Evolutionary conservation across 176 grass and related monocot species (phyloP).

Genomic region (Puccinellia tenuiflora): DNA sequence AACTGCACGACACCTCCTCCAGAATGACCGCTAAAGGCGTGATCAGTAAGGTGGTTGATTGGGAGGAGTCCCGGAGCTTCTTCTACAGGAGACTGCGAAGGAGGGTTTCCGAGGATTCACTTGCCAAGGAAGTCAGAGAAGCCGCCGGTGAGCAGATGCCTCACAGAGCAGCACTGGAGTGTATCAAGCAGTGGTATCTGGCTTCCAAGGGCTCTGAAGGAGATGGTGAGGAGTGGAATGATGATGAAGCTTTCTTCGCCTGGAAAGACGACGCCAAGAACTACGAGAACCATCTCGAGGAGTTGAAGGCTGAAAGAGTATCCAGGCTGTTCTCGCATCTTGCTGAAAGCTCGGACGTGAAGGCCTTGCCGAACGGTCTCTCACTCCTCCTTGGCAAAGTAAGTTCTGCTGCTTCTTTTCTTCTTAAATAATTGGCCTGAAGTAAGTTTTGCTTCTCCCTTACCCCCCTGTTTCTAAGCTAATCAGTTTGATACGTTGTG

Average conservation of each 20-base stretch:
- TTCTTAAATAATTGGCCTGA: not conserved
- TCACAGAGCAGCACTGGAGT: slow-evolving; percentile 48
- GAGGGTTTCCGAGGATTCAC: slow-evolving; percentile 61
- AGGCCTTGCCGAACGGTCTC: slow-evolving; percentile 61
- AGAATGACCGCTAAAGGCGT: slow-evolving; percentile 96
- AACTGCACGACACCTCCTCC: slow-evolving; percentile 79
- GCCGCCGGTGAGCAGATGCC: slow-evolving; percentile 63
- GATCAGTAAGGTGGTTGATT: slow-evolving; percentile 76
- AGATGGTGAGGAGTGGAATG: slow-evolving; percentile 48
- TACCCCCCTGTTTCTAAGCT: not conserved
- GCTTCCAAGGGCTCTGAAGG: slow-evolving; percentile 23
- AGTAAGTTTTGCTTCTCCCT: not conserved
- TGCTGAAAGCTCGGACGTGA: slow-evolving; percentile 57
- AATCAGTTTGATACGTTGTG: slow-evolving; percentile 6
- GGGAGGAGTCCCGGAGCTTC: slow-evolving; percentile 70
- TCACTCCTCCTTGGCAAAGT: slow-evolving; percentile 75
- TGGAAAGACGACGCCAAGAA: slow-evolving; percentile 81
- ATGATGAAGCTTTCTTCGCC: slow-evolving; percentile 81
- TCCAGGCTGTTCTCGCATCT: slow-evolving; percentile 49
- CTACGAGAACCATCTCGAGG: slow-evolving; percentile 57
- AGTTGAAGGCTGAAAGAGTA: slow-evolving; percentile 66
- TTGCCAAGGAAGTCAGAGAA: slow-evolving; percentile 58
- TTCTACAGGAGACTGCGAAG: slow-evolving; percentile 86
- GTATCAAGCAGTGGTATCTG: slow-evolving; percentile 71
- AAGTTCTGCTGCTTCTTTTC: slow-evolving; percentile 9